Evolutionary conservation across 495 filamentous ascomycete species (phyloP).

Genomic region (Xylaria longipes): DNA sequence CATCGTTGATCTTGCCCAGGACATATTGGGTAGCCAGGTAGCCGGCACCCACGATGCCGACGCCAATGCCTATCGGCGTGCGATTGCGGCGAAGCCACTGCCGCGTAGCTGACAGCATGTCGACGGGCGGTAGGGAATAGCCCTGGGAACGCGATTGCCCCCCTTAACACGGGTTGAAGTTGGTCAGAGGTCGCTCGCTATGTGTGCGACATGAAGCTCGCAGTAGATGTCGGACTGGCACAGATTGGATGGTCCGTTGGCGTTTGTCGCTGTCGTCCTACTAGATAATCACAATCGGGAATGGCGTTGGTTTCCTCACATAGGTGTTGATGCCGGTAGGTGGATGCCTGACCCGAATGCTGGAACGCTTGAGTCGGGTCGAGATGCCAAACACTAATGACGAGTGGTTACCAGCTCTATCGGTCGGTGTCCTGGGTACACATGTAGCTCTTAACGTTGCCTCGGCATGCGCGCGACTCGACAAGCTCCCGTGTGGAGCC

Average conservation of each 20-base stretch:
- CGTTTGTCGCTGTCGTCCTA: not conserved
- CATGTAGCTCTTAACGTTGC: constrained; percentile 1
- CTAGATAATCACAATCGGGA: not conserved
- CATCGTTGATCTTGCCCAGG: constrained; percentile 85
- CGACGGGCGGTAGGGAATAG: constrained; percentile 31
- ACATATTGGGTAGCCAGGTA: constrained; percentile 95
- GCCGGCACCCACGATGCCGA: constrained; percentile 84
- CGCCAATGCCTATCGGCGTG: constrained; percentile 83
- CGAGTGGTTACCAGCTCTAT: not conserved
- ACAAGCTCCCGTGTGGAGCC: constrained; percentile 2
- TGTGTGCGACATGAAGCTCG: constrained; percentile 15
- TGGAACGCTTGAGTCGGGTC: not conserved
- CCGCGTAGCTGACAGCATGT: constrained; percentile 82
- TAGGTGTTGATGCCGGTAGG: not conserved
- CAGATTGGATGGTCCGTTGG: not conserved
- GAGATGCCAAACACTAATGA: constrained; percentile 2
- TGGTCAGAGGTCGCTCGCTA: not conserved
- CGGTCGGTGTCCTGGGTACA: not conserved
- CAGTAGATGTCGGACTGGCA: not conserved
- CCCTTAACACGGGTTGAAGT: not conserved
- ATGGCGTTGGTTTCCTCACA: not conserved
- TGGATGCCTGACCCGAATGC: not conserved
- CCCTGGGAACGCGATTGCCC: not conserved
- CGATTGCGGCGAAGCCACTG: constrained; percentile 93
- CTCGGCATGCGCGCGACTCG: constrained; percentile 17